A percentile compares a stretch with the other conserved stretches of the same genome.
Conservation (phyloP, 75 land plant species). For the Picea sitchensis region DNA sequence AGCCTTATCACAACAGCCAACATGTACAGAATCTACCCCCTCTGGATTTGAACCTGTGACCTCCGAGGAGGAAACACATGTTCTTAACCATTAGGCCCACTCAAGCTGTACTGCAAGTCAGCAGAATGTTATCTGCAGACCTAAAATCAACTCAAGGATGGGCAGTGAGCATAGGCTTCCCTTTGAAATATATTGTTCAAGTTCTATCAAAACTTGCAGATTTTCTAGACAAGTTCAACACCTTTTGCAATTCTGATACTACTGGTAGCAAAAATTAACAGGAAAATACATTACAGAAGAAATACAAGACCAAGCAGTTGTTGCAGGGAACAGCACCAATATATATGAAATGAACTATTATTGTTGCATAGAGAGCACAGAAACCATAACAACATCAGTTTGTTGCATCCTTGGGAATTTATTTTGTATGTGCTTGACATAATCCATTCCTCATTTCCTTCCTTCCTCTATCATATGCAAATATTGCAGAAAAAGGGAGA, state of each 20-base stretch:
- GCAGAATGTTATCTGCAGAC: neutral
- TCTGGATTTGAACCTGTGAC: too few species aligned
- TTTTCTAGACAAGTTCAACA: neutral
- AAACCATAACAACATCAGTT: neutral
- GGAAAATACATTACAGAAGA: neutral
- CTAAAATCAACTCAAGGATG: neutral
- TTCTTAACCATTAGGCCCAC: too few species aligned
- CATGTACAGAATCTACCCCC: too few species aligned
- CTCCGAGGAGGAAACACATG: too few species aligned
- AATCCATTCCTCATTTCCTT: too few species aligned
- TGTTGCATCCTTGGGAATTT: neutral
- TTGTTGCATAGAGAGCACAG: neutral
- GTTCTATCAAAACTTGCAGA: neutral
- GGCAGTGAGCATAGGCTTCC: neutral
- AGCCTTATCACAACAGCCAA: too few species aligned
- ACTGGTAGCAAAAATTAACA: neutral
- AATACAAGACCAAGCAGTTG: neutral
- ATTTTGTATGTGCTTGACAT: neutral
- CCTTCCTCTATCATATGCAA: neutral
- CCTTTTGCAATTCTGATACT: neutral
- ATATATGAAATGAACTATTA: neutral
- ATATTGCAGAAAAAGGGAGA: neutral
- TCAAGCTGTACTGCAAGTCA: neutral
- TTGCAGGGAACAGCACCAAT: neutral
- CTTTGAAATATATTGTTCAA: too few species aligned